phyloP scores from a whole-genome alignment of 768 basidiomycete species.

The Phaffia australis region DNA sequence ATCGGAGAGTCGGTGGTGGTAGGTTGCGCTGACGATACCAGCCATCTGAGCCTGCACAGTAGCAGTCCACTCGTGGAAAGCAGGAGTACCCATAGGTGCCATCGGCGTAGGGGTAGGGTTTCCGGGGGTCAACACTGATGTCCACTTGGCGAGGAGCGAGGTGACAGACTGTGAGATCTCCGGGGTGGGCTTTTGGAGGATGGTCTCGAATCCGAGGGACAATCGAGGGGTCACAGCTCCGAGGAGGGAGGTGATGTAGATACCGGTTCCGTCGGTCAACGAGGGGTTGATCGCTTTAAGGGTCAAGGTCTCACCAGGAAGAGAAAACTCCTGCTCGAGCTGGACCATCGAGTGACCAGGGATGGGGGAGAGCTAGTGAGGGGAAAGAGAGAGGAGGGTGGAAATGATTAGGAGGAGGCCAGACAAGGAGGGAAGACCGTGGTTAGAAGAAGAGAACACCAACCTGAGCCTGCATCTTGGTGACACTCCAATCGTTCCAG shows the following conservation, averaged over 20 bases:
- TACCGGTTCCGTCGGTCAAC: constrained; percentile 69
- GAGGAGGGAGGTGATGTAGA: constrained; percentile 81
- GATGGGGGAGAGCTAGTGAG: constrained; percentile 57
- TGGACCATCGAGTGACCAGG: constrained; percentile 80
- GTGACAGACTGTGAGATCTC: constrained; percentile 48
- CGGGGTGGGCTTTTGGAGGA: constrained; percentile 69
- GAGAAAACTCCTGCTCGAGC: constrained; percentile 85
- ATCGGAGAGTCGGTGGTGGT: constrained; percentile 91
- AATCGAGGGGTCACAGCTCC: constrained; percentile 86
- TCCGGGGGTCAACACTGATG: constrained; percentile 33
- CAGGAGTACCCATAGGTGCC: constrained; percentile 45
- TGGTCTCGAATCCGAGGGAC: constrained; percentile 72
- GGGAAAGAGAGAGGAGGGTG: constrained; percentile 20
- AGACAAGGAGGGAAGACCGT: neutral
- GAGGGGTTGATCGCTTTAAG: constrained; percentile 84
- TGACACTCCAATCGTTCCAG: constrained; percentile 64
- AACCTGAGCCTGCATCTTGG: constrained; percentile 83
- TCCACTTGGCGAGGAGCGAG: constrained; percentile 39
- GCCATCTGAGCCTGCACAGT: constrained; percentile 75
- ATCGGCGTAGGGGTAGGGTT: constrained; percentile 36
- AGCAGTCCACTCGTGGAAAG: constrained; percentile 63
- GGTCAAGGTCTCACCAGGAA: constrained; percentile 74
- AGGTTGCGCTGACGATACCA: constrained; percentile 78
- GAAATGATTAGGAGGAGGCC: constrained; percentile 24
- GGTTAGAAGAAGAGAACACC: constrained; percentile 29